These are phyloP conservation scores for Exophiala sp. DNA, from an alignment of 2,329 filamentous ascomycete genomes.

Conservation along the genomic window DNA sequence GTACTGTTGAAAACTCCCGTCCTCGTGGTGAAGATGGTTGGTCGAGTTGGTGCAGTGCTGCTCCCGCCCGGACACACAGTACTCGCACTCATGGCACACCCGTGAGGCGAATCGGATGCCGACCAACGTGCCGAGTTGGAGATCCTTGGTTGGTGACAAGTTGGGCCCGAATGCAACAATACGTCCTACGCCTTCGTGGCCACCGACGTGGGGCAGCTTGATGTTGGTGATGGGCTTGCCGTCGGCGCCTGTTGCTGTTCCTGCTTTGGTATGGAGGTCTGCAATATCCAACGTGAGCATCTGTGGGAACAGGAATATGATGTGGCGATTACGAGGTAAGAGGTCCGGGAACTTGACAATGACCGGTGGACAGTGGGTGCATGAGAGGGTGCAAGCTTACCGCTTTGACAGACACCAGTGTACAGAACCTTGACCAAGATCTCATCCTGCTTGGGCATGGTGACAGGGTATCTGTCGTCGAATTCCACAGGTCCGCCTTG, in stretches of 20 bases:
- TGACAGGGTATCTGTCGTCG: slow-evolving; percentile 41
- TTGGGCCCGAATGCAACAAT: slow-evolving; percentile 39
- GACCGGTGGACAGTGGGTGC: background rate
- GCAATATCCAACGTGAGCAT: background rate
- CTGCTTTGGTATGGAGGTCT: slow-evolving; percentile 43
- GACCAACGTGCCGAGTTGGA: slow-evolving; percentile 40
- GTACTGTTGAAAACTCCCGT: slow-evolving; percentile 46
- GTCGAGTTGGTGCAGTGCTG: slow-evolving; percentile 42
- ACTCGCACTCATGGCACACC: slow-evolving; percentile 44
- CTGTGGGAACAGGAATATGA: background rate
- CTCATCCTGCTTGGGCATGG: slow-evolving; percentile 39
- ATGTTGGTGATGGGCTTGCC: slow-evolving; percentile 43
- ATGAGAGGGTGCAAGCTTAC: slow-evolving; percentile 27
- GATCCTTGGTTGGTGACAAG: slow-evolving; percentile 24
- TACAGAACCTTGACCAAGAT: slow-evolving; percentile 46
- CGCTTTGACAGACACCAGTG: slow-evolving; percentile 45
- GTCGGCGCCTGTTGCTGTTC: slow-evolving; percentile 38
- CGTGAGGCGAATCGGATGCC: slow-evolving; percentile 44
- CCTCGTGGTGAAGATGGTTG: slow-evolving; percentile 47
- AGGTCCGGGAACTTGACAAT: background rate
- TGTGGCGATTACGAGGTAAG: background rate
- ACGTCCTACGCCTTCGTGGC: slow-evolving; percentile 45
- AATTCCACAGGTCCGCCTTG: slow-evolving; percentile 42
- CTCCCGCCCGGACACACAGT: slow-evolving; percentile 40
- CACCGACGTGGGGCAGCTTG: slow-evolving; percentile 46